Conservation (phyloP, 1,139 yeast species). For the Saccharomyces uvarum region DNA sequence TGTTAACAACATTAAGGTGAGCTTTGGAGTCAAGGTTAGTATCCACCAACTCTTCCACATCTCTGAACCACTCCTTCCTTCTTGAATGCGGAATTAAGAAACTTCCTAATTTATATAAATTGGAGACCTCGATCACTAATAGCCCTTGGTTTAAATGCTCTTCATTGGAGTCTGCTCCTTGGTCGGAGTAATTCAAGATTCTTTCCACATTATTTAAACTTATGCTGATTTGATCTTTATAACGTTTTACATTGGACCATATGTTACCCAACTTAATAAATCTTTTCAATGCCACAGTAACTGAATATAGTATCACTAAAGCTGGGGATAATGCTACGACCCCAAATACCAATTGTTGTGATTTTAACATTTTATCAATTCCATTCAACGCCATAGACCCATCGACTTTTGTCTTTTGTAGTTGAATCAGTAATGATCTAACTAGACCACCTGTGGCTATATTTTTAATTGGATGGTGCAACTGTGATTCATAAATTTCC, state of each 20-base stretch:
- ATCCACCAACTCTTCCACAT: constrained; percentile 45
- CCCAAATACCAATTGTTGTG: constrained; percentile 90
- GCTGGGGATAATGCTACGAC: constrained; percentile 85
- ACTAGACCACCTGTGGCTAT: constrained; percentile 61
- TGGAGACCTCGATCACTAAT: constrained; percentile 50
- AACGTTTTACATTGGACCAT: constrained; percentile 19
- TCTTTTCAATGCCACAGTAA: constrained; percentile 10
- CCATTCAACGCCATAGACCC: constrained; percentile 87
- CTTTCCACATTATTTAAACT: constrained; percentile 55
- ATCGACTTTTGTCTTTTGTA: constrained; percentile 92
- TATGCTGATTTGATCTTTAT: constrained; percentile 36
- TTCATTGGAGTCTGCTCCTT: constrained; percentile 11
- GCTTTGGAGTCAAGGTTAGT: constrained; percentile 27
- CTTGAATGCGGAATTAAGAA: constrained; percentile 42
- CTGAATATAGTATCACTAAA: constrained; percentile 38
- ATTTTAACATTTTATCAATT: constrained; percentile 77
- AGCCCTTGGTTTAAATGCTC: constrained; percentile 38
- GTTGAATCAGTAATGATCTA: constrained; percentile 73
- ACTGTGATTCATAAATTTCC: constrained; percentile 70
- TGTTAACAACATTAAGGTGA: constrained; percentile 40
- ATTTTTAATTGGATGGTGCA: constrained; percentile 61
- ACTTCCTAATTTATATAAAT: constrained; percentile 44
- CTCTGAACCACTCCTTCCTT: constrained; percentile 46
- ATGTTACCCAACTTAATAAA: constrained; percentile 22
- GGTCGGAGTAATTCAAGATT: constrained; percentile 34